Conservation (phyloP, 2,329 filamentous ascomycete species). For the Gaeumannomyces tritici region DNA sequence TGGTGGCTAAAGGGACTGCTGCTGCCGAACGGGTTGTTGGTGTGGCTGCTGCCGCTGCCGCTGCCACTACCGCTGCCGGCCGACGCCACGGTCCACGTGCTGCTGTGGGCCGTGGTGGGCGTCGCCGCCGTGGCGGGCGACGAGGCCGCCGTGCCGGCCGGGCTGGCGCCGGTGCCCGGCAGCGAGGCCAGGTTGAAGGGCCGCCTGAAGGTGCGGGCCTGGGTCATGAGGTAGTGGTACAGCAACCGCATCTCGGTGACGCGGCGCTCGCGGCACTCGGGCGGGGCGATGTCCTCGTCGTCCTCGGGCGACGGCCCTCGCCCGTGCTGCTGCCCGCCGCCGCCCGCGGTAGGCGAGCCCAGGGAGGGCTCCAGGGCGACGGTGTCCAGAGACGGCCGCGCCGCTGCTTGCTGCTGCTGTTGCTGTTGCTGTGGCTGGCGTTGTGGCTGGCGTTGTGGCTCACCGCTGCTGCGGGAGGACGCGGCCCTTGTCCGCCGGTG, state of each 20-base stretch:
- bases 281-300: constrained; percentile 16
- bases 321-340: background rate
- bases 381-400: background rate
- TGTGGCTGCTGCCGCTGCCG: background rate
- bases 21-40: too few relatives aligned
- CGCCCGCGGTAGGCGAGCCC: background rate
- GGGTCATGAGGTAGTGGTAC: constrained; percentile 22
- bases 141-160: too few relatives aligned
- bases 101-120: too few relatives aligned
- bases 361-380: background rate
- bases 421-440: too few relatives aligned
- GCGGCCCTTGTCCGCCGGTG: background rate
- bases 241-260: constrained; percentile 25
- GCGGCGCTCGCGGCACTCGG: constrained; percentile 24
- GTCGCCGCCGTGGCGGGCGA: too few relatives aligned
- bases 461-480: background rate
- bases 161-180: too few relatives aligned
- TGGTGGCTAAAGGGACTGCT: too few relatives aligned
- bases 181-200: background rate
- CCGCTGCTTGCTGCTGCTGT: background rate
- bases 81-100: background rate
- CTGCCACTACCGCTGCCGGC: background rate
- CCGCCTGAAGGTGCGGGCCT: constrained; percentile 17
- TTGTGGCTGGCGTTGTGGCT: too few relatives aligned
- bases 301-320: constrained; percentile 6